Evolutionary conservation across 2,329 filamentous ascomycete genomes (phyloP), one percentile per base, ranked within the genome.

Genomic region (Juglanconis juglandina): DNA sequence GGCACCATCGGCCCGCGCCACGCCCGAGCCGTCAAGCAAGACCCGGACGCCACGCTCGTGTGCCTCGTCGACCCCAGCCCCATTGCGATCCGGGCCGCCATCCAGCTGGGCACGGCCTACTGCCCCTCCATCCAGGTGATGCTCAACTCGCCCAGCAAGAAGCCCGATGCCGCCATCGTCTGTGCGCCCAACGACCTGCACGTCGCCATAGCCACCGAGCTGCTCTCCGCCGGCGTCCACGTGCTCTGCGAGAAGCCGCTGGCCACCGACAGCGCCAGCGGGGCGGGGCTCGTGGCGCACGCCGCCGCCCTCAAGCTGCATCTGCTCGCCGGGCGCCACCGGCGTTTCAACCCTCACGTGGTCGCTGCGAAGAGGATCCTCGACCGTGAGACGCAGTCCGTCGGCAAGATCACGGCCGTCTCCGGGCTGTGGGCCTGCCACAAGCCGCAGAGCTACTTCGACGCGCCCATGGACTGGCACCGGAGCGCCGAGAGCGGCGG

Each of bases 181-280:
- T 84, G 83, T 73, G 86, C 83, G 0, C 84, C 84, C 2, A 87
- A 86, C 65, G 76, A 81, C 65, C 85, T 81, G 0, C 84, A 87
- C 61, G 82, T 83, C 4, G 53, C 77, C 0, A 62, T 86, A 1
- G 72, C 81, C 2, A 76, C 74, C n/a, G 73, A 80, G 44, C 72
- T 86, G 1, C 72, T 84, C 1, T 65, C 72, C 0, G 74, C 70
- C 0, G 79, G 77, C 0, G 69, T 86, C n/a, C 79, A 84, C 55
- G 73, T 85, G 1, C 73, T 87, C 0, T 75, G 85, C 24, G 84
- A 87, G 66, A 86, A 87, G 65, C 84, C 84, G 0, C 68, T 87
- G 32, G 78, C 79, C 46, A 76, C 71, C 5, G 72, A 77, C 37
- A 69, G 77, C 30, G 51, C 62, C 0, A 73, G 69, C 13, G 79